Evolutionary conservation across 163 green algal species (phyloP), one percentile per base, ranked within the genome.

Genomic region (Chloroidium sp.): DNA sequence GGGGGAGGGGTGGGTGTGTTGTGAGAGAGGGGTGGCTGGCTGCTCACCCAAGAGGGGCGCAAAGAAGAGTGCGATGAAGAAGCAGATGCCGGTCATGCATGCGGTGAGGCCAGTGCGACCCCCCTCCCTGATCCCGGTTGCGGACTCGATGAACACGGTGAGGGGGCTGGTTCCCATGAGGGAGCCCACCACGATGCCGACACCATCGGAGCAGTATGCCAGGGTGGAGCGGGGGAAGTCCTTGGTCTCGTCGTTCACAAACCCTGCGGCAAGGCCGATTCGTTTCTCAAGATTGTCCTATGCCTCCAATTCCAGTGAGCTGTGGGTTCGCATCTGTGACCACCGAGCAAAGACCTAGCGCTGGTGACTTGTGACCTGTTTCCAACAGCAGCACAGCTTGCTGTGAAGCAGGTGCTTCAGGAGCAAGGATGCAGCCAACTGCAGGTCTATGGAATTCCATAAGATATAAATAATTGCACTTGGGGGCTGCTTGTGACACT

Each of bases 81-180:
- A 89, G 76, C 67, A 92, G 69, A 89, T 85, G 74, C 13, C 58
- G 3, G 88, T 74, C 4, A 76, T 81, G 64, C 93, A 79, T 2
- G 93, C 87, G 2, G 91, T 92, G 59, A 97, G 80, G 77, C 93
- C 93, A 0, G 93, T 96, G 80, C 90, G 87, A 0, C 91, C 93
- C 60, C 93, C 93, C 80, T 96, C 93, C 8, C 89, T 82, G 81
- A 97, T 94, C 62, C 92, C 93, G 0, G 90, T 80, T 6, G 91
- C 91, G 1, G 78, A 88, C 82, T 94, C 91, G 12, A 94, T 89
- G 85, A 90, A 94, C 6, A 72, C 89, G 59, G 88, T 92, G 59
- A 93, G 64, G 0, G 91, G 91, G 59, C 88, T 90, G 72, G 87
- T 96, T 75, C 94, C 94, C 84, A 97, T 89, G 79, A 97, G 88